phyloP scores from a whole-genome alignment of 2,329 filamentous ascomycete species.

The Pyrenophora seminiperda region DNA sequence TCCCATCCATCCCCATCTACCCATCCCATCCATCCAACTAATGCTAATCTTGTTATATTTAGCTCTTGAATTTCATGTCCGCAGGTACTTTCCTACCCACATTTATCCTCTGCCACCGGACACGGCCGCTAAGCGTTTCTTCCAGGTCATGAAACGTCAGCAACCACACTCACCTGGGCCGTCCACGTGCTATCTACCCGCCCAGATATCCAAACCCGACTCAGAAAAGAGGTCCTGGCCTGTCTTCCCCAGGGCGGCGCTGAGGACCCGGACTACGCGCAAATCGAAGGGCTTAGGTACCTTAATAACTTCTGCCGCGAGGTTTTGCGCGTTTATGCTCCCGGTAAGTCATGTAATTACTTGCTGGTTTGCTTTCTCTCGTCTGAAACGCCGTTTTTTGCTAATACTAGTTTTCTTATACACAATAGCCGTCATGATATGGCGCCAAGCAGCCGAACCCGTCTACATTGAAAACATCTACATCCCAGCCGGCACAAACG shows the following conservation, averaged over 20 bases:
- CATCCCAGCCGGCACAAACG: constrained; percentile 13
- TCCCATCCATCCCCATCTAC: too few species aligned
- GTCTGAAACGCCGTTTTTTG: too few species aligned
- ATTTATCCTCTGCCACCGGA: too few species aligned
- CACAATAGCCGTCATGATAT: too few species aligned
- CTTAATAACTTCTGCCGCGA: constrained; percentile 17
- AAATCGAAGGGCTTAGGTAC: constrained; percentile 14
- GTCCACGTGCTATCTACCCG: constrained; percentile 14
- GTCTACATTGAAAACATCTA: constrained; percentile 10
- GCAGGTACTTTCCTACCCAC: too few species aligned
- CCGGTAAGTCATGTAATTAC: constrained; percentile 3
- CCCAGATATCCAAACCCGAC: constrained; percentile 9
- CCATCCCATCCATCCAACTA: too few species aligned
- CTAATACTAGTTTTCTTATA: too few species aligned
- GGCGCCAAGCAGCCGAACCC: too few species aligned
- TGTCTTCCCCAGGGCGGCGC: too few species aligned
- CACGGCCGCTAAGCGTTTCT: constrained; percentile 5
- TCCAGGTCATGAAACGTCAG: constrained; percentile 19
- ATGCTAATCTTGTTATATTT: too few species aligned
- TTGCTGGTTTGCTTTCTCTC: too few species aligned
- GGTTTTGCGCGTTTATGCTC: constrained; percentile 17
- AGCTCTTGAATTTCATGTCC: too few species aligned
- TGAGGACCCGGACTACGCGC: constrained; percentile 11
- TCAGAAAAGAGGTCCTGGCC: constrained; percentile 11
- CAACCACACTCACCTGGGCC: constrained; percentile 16